These are phyloP conservation scores for Salisapilia sapeloensis DNA, from an alignment of 352 stramenopile genomes.

Conservation along the genomic window DNA sequence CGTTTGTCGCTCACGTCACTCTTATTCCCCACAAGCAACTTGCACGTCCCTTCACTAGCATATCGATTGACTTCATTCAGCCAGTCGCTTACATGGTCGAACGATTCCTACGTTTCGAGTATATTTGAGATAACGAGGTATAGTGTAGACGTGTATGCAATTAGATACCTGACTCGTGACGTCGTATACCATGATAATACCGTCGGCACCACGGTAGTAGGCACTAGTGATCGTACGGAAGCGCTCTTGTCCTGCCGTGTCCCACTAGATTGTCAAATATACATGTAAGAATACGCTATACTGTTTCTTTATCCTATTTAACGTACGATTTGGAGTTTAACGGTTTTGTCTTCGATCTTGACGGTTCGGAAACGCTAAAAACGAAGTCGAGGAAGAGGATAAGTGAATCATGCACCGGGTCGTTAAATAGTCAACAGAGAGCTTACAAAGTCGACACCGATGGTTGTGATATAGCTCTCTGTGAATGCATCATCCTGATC, in stretches of 20 bases:
- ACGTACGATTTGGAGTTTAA: constrained; percentile 96
- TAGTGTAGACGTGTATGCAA: background rate
- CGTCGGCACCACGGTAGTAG: constrained; percentile 97
- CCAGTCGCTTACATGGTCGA: constrained; percentile 99
- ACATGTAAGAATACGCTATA: background rate
- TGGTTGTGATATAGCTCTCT: constrained; percentile 95
- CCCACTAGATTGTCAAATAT: constrained; percentile 56
- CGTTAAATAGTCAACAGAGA: too few relatives aligned
- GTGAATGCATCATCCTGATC: constrained; percentile 92
- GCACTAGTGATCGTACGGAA: constrained; percentile 98
- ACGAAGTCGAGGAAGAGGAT: too few relatives aligned
- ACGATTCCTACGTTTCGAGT: constrained; percentile 91
- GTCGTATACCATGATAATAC: constrained; percentile 98
- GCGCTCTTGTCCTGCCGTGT: constrained; percentile 97
- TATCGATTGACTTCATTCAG: constrained; percentile 98
- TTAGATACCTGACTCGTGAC: constrained; percentile 84
- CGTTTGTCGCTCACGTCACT: constrained; percentile 95
- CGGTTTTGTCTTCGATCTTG: constrained; percentile 97
- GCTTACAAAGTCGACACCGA: constrained; percentile 90
- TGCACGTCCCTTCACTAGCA: constrained; percentile 96
- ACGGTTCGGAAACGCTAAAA: constrained; percentile 88
- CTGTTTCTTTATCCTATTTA: background rate
- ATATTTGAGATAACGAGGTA: too few relatives aligned
- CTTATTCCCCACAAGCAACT: constrained; percentile 99
- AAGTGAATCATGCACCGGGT: too few relatives aligned